A percentile compares a stretch with the other conserved stretches of the same genome.
These are phyloP conservation scores for Colletotrichum euphorbiae DNA, from an alignment of 2,329 filamentous ascomycete species.

Conservation along the genomic window DNA sequence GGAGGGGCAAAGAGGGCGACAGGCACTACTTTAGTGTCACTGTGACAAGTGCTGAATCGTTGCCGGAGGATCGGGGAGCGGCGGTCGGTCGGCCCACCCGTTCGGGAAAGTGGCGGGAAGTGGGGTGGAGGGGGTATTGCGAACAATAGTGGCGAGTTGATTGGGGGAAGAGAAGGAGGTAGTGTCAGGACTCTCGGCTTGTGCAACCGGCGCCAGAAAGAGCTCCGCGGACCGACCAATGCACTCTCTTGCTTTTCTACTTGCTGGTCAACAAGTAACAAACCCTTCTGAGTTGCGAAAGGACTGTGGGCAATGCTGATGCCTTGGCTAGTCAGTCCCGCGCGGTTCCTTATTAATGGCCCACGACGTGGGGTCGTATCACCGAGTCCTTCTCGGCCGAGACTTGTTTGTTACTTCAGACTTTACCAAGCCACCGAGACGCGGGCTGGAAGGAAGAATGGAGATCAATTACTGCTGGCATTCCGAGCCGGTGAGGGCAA, in stretches of 20 bases:
- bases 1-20: background rate
- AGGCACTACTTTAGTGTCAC: background rate
- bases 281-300: background rate
- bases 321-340: constrained; percentile 17
- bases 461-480: background rate
- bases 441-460: background rate
- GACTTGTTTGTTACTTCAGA: background rate
- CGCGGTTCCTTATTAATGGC: constrained; percentile 30
- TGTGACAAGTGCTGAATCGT: background rate
- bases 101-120: constrained; percentile 32
- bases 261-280: background rate
- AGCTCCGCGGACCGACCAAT: constrained; percentile 25
- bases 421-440: background rate
- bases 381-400: constrained; percentile 27
- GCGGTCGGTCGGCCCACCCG: constrained; percentile 30
- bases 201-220: background rate
- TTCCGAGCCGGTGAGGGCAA: constrained; percentile 6
- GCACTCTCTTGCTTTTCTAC: constrained; percentile 25
- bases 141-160: background rate
- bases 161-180: background rate
- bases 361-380: constrained; percentile 12
- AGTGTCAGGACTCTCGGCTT: background rate
- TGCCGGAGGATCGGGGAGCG: constrained; percentile 1
- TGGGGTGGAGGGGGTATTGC: constrained; percentile 26
- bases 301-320: no score